These are phyloP conservation scores for Thelonectria blattea DNA, from an alignment of 2,329 filamentous ascomycete genomes.

Conservation along the genomic window DNA sequence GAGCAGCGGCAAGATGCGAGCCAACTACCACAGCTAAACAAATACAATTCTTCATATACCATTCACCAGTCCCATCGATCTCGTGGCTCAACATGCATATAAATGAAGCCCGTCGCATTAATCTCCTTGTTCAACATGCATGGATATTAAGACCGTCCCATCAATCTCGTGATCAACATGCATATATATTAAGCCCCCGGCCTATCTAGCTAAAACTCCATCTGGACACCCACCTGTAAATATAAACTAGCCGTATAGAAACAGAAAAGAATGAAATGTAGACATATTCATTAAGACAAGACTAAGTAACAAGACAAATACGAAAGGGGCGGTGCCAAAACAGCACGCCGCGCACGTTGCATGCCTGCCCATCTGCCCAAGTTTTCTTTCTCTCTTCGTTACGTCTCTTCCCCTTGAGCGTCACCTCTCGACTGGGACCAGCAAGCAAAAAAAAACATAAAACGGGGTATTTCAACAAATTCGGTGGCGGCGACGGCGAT, in stretches of 20 bases:
- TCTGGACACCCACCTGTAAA: constrained; percentile 1
- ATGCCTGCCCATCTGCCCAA: constrained; percentile 11
- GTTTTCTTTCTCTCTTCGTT: constrained; percentile 6
- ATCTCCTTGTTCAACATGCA: no score
- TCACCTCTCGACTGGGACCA: constrained; percentile 8
- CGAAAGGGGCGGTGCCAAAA: constrained; percentile 9
- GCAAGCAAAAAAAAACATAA: constrained; percentile 15
- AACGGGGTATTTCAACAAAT: constrained; percentile 26
- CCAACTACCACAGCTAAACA: no score
- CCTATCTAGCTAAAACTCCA: constrained; percentile 1
- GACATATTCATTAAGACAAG: constrained; percentile 34
- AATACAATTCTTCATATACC: background rate
- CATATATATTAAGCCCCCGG: background rate
- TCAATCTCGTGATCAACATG: background rate
- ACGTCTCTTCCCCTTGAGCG: background rate
- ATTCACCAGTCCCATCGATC: no score
- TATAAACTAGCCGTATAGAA: constrained; percentile 20
- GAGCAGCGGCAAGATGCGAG: no score
- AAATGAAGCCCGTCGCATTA: no score
- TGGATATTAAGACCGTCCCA: no score
- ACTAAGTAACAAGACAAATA: constrained; percentile 16
- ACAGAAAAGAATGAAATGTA: constrained; percentile 24
- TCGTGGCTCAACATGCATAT: no score
- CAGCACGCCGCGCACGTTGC: constrained; percentile 11
- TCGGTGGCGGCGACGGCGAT: constrained; percentile 12